phyloP scores from a whole-genome alignment of 1,139 yeast genomes.

The Neolecta irregularis region DNA sequence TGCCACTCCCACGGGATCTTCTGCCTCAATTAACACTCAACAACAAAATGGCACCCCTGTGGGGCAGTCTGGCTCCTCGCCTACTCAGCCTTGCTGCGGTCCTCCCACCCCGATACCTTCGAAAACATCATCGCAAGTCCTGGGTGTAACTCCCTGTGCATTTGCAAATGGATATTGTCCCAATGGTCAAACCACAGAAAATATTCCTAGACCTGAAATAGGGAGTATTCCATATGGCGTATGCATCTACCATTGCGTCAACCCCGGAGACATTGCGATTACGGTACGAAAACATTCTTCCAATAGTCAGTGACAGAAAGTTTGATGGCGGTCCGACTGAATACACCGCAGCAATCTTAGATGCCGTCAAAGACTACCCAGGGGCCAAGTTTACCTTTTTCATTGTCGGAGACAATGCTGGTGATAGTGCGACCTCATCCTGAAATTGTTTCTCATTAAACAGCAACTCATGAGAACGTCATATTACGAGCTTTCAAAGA shows the following conservation, averaged over 20 bases:
- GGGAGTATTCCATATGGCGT: constrained; percentile 12
- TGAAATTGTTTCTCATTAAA: no score
- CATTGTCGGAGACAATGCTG: constrained; percentile 12
- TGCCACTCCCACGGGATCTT: no score
- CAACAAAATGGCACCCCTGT: no score
- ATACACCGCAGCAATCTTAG: constrained; percentile 11
- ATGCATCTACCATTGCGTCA: constrained; percentile 9
- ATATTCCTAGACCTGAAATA: constrained; percentile 4
- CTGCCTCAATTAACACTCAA: no score
- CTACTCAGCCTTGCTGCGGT: no score
- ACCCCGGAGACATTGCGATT: constrained; percentile 12
- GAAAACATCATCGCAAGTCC: no score
- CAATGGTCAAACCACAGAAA: constrained; percentile 9
- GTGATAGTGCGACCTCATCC: constrained; percentile 9
- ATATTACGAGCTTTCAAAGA: constrained; percentile 7
- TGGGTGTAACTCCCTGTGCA: no score
- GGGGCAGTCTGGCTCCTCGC: no score
- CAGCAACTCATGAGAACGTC: no score
- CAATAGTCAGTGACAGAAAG: neutral
- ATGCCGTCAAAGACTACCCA: constrained; percentile 7
- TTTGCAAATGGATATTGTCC: no score
- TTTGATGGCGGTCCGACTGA: constrained; percentile 13
- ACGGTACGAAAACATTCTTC: neutral
- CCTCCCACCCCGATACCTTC: no score
- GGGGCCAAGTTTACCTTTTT: constrained; percentile 12